Base-by-base conservation (phyloP, 177 flowering plant genomes). In the Vitis hybrid region DNA sequence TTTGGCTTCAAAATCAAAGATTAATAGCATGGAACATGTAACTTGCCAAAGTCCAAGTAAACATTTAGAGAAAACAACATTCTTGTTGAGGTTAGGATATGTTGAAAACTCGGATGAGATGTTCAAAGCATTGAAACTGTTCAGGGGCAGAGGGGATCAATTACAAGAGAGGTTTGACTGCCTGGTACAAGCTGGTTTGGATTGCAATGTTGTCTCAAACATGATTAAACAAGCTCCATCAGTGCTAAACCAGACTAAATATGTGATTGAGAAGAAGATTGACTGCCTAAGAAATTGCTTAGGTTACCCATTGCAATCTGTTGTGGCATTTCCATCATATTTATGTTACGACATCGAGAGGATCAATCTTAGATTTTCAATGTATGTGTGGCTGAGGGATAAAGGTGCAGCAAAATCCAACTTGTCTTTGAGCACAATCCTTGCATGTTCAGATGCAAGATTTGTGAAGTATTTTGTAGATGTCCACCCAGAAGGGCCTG, bases 361-460 rank as follows among this genome's bases (percentile, higher is more conserved):
- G 39, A 84, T 88, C 62, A 77, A 64, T 45, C 72, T 62, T 10
- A 80, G 94, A 31, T 81, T 86, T 72, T 78, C 85, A 19, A 88
- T 90, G 94, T 88, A 88, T 78, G 29, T 33, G 4, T 90, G 94
- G 94, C 75, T 86, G 49, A 83, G 78, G 66, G 80, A 85, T 45
- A 78, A 63, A 62, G 89, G 84, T 15, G 76, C 71, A 51, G 88
- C 80, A 26, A 87, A 84, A 73, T 77, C 84, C 18, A 78, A 1
- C 56, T 45, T 86, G 67, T 67, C 89, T 2, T 69, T 88, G 76
- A 86, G 89, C 80, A 83, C 88, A 29, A 75, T 88, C 55, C 84
- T 90, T 66, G 87, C 86, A 19, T 81, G 82, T 69, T 82, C 89
- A 19, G 88, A 90, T 67, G 67, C 79, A 1, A 74, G 88, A 18